Percentiles rank a stretch among this genome's conserved stretches.
Evolutionary conservation across 176 grass and related monocot species (phyloP).

Genomic region (Triticum dicoccoides): DNA sequence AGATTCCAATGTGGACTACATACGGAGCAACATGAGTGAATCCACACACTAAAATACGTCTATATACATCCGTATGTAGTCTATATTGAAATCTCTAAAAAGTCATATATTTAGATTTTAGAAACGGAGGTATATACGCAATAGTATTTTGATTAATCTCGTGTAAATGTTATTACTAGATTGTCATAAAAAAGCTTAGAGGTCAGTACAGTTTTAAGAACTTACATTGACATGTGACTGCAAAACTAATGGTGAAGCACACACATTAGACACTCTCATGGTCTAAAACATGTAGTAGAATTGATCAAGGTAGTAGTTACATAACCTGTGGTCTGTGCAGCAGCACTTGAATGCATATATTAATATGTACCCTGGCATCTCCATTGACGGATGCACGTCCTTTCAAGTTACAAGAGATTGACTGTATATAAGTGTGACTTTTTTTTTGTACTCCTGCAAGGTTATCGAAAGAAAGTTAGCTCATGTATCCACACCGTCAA

Average conservation of each 20-base stretch:
- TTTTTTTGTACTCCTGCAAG: conserved; percentile 44
- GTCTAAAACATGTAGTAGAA: neutral
- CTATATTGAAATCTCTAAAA: too few species aligned
- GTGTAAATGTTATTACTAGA: neutral
- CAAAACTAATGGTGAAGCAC: neutral
- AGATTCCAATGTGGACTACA: too few species aligned
- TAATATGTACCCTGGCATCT: neutral
- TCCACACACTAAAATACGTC: too few species aligned
- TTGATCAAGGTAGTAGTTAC: neutral
- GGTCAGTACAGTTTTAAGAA: neutral
- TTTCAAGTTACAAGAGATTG: neutral
- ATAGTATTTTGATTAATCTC: neutral
- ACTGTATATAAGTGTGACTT: conserved; percentile 38
- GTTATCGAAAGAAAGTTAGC: conserved; percentile 86
- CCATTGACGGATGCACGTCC: neutral
- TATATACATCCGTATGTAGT: too few species aligned
- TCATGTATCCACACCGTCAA: conserved; percentile 80
- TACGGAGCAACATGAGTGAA: too few species aligned
- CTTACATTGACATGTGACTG: neutral
- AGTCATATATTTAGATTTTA: too few species aligned
- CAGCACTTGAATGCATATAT: conserved; percentile 5
- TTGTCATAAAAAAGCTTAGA: too few species aligned
- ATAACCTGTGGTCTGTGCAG: neutral
- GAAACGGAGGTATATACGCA: neutral
- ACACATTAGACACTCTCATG: neutral